Evolutionary conservation across 345 rosid species (phyloP).

Genomic region (Eucalyptus viminalis): DNA sequence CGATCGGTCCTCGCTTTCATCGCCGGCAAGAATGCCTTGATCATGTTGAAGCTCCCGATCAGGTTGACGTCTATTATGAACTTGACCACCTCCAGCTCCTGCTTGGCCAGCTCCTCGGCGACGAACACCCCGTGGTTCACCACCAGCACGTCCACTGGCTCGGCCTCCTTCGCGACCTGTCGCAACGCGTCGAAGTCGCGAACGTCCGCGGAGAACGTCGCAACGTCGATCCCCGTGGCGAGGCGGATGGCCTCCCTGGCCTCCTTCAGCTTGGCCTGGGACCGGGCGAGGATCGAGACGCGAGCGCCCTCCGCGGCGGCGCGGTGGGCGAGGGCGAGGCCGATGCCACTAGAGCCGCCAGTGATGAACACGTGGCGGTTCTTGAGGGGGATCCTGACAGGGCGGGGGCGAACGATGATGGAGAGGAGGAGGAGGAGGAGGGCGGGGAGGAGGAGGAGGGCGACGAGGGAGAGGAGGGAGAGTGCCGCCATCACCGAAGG

Average conservation of each 20-base stretch:
- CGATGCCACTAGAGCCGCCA: constrained; percentile 91
- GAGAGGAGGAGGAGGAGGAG: constrained; percentile 19
- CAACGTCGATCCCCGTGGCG: constrained; percentile 61
- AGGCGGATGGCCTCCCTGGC: constrained; percentile 49
- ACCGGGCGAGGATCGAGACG: constrained; percentile 69
- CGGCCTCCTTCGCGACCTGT: constrained; percentile 38
- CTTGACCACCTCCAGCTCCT: constrained; percentile 52
- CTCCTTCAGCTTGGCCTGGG: constrained; percentile 47
- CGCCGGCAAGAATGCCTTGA: constrained; percentile 68
- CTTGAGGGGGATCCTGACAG: constrained; percentile 50
- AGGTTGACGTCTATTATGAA: constrained; percentile 74
- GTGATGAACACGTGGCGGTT: constrained; percentile 81
- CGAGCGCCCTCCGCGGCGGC: constrained; percentile 67
- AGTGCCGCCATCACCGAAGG: not conserved
- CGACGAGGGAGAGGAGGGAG: not conserved
- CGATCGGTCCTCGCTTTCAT: constrained; percentile 50
- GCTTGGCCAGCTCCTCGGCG: constrained; percentile 48
- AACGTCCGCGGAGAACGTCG: constrained; percentile 59
- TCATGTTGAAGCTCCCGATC: constrained; percentile 71
- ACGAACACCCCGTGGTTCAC: constrained; percentile 73
- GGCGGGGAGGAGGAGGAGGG: constrained; percentile 26
- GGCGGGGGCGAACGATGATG: constrained; percentile 42
- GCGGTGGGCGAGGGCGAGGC: constrained; percentile 67
- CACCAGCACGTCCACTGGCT: constrained; percentile 63
- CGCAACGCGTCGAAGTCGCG: constrained; percentile 51